Base-by-base conservation (phyloP, 331 rosid species). In the Saraca asoca region DNA sequence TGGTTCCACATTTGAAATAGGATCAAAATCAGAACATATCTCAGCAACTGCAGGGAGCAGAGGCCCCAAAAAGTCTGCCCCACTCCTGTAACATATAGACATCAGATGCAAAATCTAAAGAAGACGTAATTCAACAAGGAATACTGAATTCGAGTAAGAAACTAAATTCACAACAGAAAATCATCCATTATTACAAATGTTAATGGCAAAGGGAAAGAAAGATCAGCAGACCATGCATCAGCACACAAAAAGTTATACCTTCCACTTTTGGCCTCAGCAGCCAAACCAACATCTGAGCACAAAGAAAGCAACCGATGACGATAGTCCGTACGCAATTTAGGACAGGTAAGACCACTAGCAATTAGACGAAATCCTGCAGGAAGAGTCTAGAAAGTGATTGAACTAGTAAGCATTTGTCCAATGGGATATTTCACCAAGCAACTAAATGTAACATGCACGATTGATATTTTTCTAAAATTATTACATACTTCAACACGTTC, bases 1-100 rank as follows among this genome's bases (percentile, higher is more conserved):
- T 59, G 98, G 98, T 78, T 93, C 98, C 80, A 88, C 85, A 73
- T 88, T 85, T 62, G 72, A 46, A 20, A 91, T 81, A 64, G 97
- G 97, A 80, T 90, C 88, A 83, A 93, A 93, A 83, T 93, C 97
- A 33, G 95, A 86, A 72, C 97, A 93, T 80, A 88, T 85, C 24
- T 88, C 97, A 79, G 98, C 98, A 76, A 93, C 96, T 59, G 97
- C 97, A 44, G 96, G 98, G 66, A 93, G 98, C 68, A 93, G 79
- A 45, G 97, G 98, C 55, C 98, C 98, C 71, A 93, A 77, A 70
- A 90, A 93, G 83, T 93, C 97, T 78, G 95, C 97, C 63, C 98
- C 98, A 80, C 97, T 88, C 89, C 98, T 93, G 92, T 57, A 80
- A 77, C 63, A 78, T 51, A 79, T 48, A 66, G 71, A 76, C 64